Evolutionary conservation across 108 stramenopile species (phyloP).

Genomic region (Fragilaria crotonensis): DNA sequence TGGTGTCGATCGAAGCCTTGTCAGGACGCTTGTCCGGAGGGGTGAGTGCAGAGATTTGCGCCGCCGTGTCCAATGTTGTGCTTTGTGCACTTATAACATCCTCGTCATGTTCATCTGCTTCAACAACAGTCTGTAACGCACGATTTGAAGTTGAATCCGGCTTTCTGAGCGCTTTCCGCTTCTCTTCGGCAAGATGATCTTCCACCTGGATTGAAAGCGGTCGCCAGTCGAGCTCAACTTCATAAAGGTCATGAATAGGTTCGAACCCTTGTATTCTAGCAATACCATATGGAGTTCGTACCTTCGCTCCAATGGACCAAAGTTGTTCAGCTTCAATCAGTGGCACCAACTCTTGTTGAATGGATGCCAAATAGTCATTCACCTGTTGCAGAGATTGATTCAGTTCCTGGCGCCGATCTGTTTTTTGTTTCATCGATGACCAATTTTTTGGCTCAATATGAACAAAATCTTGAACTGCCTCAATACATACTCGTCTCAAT

Average conservation of each 20-base stretch:
- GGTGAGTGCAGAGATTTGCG: background rate
- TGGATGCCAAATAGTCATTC: slow-evolving; percentile 43
- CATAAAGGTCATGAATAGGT: slow-evolving; percentile 64
- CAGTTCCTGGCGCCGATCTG: slow-evolving; percentile 61
- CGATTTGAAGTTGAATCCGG: slow-evolving; percentile 12
- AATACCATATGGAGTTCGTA: slow-evolving; percentile 78
- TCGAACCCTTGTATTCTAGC: slow-evolving; percentile 64
- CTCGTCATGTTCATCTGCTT: slow-evolving; percentile 41
- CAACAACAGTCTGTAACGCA: slow-evolving; percentile 66
- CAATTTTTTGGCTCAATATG: slow-evolving; percentile 62
- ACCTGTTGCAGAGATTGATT: slow-evolving; percentile 80
- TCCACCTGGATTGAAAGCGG: slow-evolving; percentile 70
- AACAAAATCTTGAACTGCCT: slow-evolving; percentile 77
- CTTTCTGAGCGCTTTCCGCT: slow-evolving; percentile 35
- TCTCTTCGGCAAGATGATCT: slow-evolving; percentile 38
- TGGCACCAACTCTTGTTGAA: slow-evolving; percentile 39
- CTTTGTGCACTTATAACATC: slow-evolving; percentile 2
- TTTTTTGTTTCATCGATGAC: slow-evolving; percentile 60
- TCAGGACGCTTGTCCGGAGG: background rate
- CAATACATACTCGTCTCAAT: slow-evolving; percentile 66
- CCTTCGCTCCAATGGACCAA: slow-evolving; percentile 66
- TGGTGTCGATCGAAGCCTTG: background rate
- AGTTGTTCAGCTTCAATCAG: slow-evolving; percentile 48
- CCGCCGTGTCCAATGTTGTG: background rate
- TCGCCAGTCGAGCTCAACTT: slow-evolving; percentile 83